A percentile compares a stretch with the other conserved stretches of the same genome.
These are phyloP conservation scores for Debaryomycetaceae sp. DNA, from an alignment of 1,139 yeast genomes.

Conservation along the genomic window DNA sequence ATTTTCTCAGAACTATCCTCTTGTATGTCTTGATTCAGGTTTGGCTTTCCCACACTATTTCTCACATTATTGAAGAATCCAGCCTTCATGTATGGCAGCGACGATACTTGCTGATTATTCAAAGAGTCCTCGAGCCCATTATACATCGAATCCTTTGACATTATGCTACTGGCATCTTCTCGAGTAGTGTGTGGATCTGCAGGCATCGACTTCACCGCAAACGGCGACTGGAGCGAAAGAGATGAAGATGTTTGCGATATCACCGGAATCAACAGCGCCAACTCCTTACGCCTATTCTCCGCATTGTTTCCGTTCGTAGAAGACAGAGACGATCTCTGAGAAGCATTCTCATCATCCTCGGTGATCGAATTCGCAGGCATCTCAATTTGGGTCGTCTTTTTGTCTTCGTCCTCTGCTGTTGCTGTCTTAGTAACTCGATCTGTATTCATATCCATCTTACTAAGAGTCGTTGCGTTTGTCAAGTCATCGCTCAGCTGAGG, in stretches of 20 bases:
- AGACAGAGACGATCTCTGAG: constrained; percentile 5
- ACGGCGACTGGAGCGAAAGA: constrained; percentile 33
- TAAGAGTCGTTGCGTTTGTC: not conserved
- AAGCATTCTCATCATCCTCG: constrained; percentile 2
- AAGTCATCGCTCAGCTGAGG: constrained; percentile 35
- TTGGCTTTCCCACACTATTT: constrained; percentile 9
- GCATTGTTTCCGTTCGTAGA: constrained; percentile 1
- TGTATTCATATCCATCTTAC: not conserved
- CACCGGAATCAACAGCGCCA: not conserved
- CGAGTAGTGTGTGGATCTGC: constrained; percentile 59
- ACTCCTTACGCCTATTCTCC: not conserved
- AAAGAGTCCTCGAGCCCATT: constrained; percentile 4
- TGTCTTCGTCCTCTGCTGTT: not conserved
- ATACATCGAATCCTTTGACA: constrained; percentile 27
- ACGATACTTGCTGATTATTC: constrained; percentile 7
- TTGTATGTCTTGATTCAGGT: constrained; percentile 2
- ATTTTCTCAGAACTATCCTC: constrained; percentile 5
- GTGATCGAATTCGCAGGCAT: too few species aligned
- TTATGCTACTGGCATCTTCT: constrained; percentile 46
- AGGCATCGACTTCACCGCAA: constrained; percentile 46
- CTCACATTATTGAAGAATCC: constrained; percentile 5
- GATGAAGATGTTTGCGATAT: constrained; percentile 18
- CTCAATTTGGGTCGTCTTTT: not conserved
- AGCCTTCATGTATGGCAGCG: constrained; percentile 10
- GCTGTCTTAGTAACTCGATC: not conserved